Evolutionary conservation across 306 rosid species (phyloP), one percentile per base, ranked within the genome.

Genomic region (Cyclanthera cordifolia): DNA sequence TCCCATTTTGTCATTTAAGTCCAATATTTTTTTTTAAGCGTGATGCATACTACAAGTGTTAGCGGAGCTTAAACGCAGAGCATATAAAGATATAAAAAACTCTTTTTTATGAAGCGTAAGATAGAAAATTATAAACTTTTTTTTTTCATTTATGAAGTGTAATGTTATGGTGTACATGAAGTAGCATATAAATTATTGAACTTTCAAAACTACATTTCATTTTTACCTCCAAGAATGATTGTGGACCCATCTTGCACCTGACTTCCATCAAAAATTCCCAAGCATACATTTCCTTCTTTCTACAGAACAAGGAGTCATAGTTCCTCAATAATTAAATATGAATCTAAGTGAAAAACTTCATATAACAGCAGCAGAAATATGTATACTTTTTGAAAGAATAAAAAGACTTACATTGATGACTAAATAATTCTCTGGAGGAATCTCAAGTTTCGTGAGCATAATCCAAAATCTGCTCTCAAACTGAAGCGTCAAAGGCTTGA

Each of bases 391-490:
- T 37, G 21, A 0, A 37, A 65, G 72, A 15, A 37, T 43, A 51
- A 59, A 53, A 72, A 72, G 19, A 23, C 79, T 72, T 83, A 87
- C 96, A 68, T 76, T 89, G 48, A 87, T 79, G 68, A 77, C 78
- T 82, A 87, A 78, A 81, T 89, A 87, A 58, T 88, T 85, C 82
- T 89, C 96, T 0, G 94, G 90, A 28, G 85, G 85, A 60, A 89
- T 83, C 75, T 76, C 82, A 65, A 89, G 76, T 72, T 79, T 53
- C 6, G 80, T 82, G 55, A 90, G 79, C 78, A 79, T 72, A 73
- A 87, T 79, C 94, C 89, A 85, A 90, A 89, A 89, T 76, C 80
- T 85, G 85, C 81, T 89, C 60, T 87, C 86, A 25, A 89, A 86
- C 57, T 70, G 85, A 61, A 89, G 83, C 3, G 82, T 82, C 69